Evolutionary conservation across 495 filamentous ascomycete species (phyloP), one percentile per base, ranked within the genome.

Genomic region (Cercophora sp.): DNA sequence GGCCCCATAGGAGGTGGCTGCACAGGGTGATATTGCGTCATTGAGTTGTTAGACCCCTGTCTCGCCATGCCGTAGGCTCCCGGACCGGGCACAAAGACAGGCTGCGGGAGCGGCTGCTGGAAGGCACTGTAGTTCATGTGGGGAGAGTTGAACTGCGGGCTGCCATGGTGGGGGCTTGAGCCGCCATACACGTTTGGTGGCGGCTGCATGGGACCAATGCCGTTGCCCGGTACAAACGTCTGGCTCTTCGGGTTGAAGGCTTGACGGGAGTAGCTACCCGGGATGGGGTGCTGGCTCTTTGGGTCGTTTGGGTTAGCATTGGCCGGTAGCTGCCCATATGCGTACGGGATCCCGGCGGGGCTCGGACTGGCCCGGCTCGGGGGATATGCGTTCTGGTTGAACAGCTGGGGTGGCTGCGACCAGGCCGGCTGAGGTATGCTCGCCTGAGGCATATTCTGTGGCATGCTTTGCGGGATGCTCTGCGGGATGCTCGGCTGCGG

Each of bases 231-330:
- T 35, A 96, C 80, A 62, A 96, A 96, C 2, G 89, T 83, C 53
- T 91, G 86, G 9, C 88, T 96, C 67, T 95, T 90, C 0, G 91
- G 91, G 59, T 96, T 96, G 75, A 96, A 96, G 18, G 86, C 79
- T 61, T 89, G 86, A 19, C 89, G 76, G 61, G 83, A 86, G 67
- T 86, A 94, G 68, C 85, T 89, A 15, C 87, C 88, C 11, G 88
- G 87, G 35, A 95, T 79, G 24, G 87, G 85, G 63, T 93, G 87
- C 52, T 84, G 78, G 40, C 78, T 82, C 62, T 85, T 83, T 35
- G 85, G 76, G 46, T 82, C 78, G 32, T 82, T 69, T 47, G 83
- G 82, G 62, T 87, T 79, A 48, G 75, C 74, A 56, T 89, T 83
- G 11, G 74, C 81, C 2, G 88, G 88, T 23, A 91, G 77, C 58